Conservation (phyloP, 345 rosid genomes). For the Euphorbia pulcherrima region DNA sequence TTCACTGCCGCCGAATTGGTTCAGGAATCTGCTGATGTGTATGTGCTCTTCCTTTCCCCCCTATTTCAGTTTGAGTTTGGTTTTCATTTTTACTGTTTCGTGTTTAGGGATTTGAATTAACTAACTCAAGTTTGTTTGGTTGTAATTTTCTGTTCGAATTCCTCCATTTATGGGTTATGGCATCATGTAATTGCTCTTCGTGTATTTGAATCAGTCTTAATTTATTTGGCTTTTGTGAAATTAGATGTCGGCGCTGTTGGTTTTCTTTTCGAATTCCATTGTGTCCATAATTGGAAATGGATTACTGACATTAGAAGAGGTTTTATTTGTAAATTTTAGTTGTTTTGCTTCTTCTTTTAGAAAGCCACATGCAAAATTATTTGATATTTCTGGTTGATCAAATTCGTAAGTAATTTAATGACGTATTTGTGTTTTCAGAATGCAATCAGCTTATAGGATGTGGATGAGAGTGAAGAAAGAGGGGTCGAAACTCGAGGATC, state of each 20-base stretch:
- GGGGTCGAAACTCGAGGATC: conserved; percentile 31
- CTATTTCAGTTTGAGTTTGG: neutral
- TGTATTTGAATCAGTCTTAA: neutral
- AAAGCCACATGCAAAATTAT: neutral
- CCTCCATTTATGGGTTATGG: neutral
- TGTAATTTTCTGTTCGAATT: neutral
- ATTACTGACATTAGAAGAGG: neutral
- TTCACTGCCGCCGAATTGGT: conserved; percentile 95
- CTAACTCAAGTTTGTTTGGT: neutral
- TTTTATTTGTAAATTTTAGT: neutral
- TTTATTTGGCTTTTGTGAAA: neutral
- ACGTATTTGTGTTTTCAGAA: conserved; percentile 39
- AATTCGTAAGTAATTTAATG: neutral
- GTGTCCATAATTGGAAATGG: neutral
- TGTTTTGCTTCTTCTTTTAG: neutral
- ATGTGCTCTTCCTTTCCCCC: conserved; percentile 25
- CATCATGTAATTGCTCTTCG: neutral
- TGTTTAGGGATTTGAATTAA: neutral
- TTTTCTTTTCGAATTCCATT: neutral
- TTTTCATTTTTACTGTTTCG: neutral
- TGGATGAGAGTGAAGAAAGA: conserved; percentile 63
- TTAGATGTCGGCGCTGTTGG: neutral
- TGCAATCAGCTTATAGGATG: conserved; percentile 74
- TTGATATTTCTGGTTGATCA: neutral
- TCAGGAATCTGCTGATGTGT: conserved; percentile 84